These are phyloP conservation scores for Ustilago bromivora DNA, from an alignment of 1,284 basidiomycete genomes.

Conservation along the genomic window DNA sequence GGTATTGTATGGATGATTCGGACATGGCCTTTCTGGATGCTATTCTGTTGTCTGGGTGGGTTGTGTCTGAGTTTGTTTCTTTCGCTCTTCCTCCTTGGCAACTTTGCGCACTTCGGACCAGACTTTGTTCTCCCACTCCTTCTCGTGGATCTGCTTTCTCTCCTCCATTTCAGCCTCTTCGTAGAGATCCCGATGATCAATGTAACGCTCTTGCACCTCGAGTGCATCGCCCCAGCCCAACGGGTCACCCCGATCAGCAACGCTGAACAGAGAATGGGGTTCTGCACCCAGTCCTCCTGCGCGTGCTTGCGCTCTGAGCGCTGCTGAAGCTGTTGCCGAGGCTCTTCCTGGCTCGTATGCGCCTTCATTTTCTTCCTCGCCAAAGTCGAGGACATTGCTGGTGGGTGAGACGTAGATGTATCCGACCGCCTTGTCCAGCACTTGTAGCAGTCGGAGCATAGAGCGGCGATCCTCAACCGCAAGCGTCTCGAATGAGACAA, in stretches of 20 bases:
- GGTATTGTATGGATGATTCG: background rate
- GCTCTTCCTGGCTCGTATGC: slow-evolving; percentile 42
- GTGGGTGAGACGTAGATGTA: slow-evolving; percentile 56
- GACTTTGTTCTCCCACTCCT: slow-evolving; percentile 47
- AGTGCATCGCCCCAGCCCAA: slow-evolving; percentile 58
- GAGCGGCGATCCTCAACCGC: slow-evolving; percentile 72
- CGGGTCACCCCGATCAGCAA: slow-evolving; percentile 55
- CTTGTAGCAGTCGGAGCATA: slow-evolving; percentile 63
- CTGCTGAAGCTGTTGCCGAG: slow-evolving; percentile 35
- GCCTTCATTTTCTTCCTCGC: slow-evolving; percentile 34
- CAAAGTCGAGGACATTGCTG: slow-evolving; percentile 15
- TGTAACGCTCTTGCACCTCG: slow-evolving; percentile 63
- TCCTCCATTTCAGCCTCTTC: slow-evolving; percentile 41
- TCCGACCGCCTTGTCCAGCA: slow-evolving; percentile 66
- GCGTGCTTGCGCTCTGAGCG: slow-evolving; percentile 23
- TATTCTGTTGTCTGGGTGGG: background rate
- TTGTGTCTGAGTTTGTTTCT: slow-evolving; percentile 17
- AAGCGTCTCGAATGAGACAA: slow-evolving; percentile 96
- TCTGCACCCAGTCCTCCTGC: slow-evolving; percentile 38
- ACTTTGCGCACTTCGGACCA: slow-evolving; percentile 46
- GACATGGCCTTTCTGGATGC: background rate
- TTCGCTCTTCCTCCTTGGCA: slow-evolving; percentile 31
- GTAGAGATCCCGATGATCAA: slow-evolving; percentile 52
- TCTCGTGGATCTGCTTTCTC: slow-evolving; percentile 38
- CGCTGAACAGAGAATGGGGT: slow-evolving; percentile 56